phyloP scores from a whole-genome alignment of 2,329 filamentous ascomycete genomes.

The Sclerotinia borealis region DNA sequence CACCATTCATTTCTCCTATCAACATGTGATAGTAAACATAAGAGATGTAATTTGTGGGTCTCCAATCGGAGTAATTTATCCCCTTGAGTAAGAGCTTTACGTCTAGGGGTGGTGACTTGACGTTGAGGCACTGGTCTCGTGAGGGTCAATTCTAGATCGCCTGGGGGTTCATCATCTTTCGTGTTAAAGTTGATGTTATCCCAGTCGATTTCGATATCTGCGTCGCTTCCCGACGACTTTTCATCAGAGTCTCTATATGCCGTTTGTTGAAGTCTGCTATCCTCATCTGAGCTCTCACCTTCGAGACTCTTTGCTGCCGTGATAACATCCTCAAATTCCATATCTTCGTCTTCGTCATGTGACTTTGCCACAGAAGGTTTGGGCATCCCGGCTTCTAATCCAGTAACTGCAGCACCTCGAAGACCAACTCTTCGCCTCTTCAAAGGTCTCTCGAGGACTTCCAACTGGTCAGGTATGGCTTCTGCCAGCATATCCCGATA shows the following conservation, averaged over 20 bases:
- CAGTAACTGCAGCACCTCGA: conserved; percentile 11
- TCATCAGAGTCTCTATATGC: conserved; percentile 46
- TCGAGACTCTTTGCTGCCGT: background rate
- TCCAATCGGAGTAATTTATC: conserved; percentile 57
- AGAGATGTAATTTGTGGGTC: conserved; percentile 79
- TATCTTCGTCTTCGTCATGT: conserved; percentile 20
- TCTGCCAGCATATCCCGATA: conserved; percentile 42
- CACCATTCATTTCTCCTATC: conserved; percentile 82
- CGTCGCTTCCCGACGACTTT: conserved; percentile 46
- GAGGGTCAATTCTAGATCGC: conserved; percentile 33
- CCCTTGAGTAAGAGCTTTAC: conserved; percentile 47
- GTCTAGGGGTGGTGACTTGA: conserved; percentile 15
- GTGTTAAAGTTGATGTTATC: conserved; percentile 49
- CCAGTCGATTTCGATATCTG: conserved; percentile 48
- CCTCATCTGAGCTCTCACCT: background rate
- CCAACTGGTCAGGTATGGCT: conserved; percentile 31
- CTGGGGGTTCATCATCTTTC: conserved; percentile 26
- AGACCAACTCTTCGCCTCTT: conserved; percentile 32
- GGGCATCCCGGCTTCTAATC: conserved; percentile 12
- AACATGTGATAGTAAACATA: conserved; percentile 76
- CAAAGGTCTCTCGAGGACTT: conserved; percentile 32
- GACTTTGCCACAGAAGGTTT: conserved; percentile 9
- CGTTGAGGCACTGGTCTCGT: conserved; percentile 19
- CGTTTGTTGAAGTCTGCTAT: conserved; percentile 30
- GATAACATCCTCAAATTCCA: conserved; percentile 32